phyloP scores from a whole-genome alignment of 108 stramenopile genomes.

The Schizochytrium sp. region DNA sequence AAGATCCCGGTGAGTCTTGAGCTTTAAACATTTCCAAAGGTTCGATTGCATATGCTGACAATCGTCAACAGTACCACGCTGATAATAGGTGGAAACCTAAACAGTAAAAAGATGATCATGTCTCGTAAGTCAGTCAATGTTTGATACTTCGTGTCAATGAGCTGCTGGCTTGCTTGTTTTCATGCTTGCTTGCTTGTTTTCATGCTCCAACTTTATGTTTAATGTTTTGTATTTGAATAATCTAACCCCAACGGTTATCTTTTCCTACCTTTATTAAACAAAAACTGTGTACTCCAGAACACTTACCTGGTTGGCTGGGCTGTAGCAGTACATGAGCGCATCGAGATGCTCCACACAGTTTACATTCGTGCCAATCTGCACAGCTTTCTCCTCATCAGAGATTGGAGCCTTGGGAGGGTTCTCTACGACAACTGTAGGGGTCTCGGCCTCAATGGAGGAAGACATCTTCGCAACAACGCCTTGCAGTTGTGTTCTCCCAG shows the following conservation, averaged over 20 bases:
- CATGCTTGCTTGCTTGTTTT: too few relatives aligned
- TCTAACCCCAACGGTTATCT: too few relatives aligned
- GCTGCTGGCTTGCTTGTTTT: too few relatives aligned
- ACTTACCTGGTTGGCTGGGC: constrained; percentile 59
- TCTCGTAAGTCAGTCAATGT: too few relatives aligned
- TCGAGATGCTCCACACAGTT: constrained; percentile 48
- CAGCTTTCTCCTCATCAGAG: constrained; percentile 19
- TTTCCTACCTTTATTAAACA: too few relatives aligned
- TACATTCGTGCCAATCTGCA: neutral
- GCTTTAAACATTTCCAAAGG: constrained; percentile 10
- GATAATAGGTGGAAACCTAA: constrained; percentile 24
- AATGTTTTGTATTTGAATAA: too few relatives aligned
- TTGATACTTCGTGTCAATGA: too few relatives aligned
- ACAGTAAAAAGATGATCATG: too few relatives aligned
- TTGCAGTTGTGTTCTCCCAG: too few relatives aligned
- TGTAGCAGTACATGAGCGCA: constrained; percentile 61
- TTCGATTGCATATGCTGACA: constrained; percentile 46
- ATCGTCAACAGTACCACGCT: constrained; percentile 31
- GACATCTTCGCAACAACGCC: too few relatives aligned
- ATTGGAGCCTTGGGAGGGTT: neutral
- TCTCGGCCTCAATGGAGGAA: neutral
- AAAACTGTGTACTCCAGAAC: too few relatives aligned
- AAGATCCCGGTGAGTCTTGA: neutral
- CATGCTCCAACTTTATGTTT: too few relatives aligned
- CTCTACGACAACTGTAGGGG: neutral